Conservation (phyloP, 257 asterid species). For the Ilex aquifolium region DNA sequence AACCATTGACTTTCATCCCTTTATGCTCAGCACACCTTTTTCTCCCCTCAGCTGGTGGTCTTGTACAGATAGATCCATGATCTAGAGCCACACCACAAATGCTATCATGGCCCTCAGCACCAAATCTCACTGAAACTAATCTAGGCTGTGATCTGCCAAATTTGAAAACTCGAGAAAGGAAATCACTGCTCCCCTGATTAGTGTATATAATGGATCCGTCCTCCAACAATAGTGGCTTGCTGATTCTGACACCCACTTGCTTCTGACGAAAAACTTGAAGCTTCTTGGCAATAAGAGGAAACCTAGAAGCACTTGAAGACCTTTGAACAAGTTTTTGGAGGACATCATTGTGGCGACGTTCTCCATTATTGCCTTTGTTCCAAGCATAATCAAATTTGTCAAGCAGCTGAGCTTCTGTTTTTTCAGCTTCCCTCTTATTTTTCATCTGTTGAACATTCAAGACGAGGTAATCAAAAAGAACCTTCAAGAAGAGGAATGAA, state of each 20-base stretch:
- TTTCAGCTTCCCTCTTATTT: conserved; percentile 67
- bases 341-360: conserved; percentile 66
- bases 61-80: conserved; percentile 57
- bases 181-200: conserved; percentile 14
- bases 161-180: conserved; percentile 41
- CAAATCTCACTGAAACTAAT: conserved; percentile 20
- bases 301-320: conserved; percentile 31
- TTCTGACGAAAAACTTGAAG: conserved; percentile 35
- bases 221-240: conserved; percentile 23
- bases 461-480: neutral
- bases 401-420: conserved; percentile 71
- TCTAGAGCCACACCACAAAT: conserved; percentile 75
- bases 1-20: conserved; percentile 75
- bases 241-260: conserved; percentile 57
- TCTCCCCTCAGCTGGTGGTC: conserved; percentile 58
- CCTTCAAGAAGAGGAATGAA: conserved; percentile 8
- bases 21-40: conserved; percentile 79
- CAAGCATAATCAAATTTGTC: conserved; percentile 82
- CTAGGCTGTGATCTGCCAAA: conserved; percentile 42
- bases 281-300: conserved; percentile 39
- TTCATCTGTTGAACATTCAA: conserved; percentile 43
- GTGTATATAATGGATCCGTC: conserved; percentile 21
- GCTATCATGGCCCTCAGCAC: conserved; percentile 8
- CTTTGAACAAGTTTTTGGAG: conserved; percentile 31
- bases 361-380: conserved; percentile 78